Percentiles rank a stretch among this genome's conserved stretches.
Conservation (phyloP, 208 protist genomes). For the Crithidia fasciculata region DNA sequence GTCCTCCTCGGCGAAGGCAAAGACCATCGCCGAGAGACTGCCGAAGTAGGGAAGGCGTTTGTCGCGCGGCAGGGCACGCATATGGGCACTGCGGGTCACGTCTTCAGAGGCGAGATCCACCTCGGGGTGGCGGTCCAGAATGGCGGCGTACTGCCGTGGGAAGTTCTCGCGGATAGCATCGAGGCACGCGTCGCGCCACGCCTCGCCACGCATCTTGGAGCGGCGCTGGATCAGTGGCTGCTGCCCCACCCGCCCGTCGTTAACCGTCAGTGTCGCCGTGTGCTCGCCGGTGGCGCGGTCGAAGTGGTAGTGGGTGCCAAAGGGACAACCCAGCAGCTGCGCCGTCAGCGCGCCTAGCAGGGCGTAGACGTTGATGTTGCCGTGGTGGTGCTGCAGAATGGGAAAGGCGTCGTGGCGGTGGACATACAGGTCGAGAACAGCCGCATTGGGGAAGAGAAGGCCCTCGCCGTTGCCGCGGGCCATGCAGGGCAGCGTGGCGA, state of each 20-base stretch:
- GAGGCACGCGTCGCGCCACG: constrained; percentile 81
- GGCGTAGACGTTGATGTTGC: constrained; percentile 86
- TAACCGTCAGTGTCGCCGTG: constrained; percentile 67
- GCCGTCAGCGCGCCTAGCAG: constrained; percentile 81
- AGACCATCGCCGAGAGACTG: constrained; percentile 68
- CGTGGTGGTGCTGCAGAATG: constrained; percentile 68
- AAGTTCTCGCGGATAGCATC: constrained; percentile 86
- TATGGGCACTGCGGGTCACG: constrained; percentile 62
- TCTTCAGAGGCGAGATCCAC: constrained; percentile 80
- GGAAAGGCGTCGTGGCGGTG: constrained; percentile 72
- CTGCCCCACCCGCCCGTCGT: constrained; percentile 51
- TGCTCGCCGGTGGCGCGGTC: constrained; percentile 51
- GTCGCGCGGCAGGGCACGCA: constrained; percentile 81
- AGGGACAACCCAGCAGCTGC: constrained; percentile 77
- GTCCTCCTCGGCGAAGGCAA: constrained; percentile 85
- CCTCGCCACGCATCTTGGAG: constrained; percentile 70
- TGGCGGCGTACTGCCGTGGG: constrained; percentile 74
- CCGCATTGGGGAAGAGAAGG: constrained; percentile 57
- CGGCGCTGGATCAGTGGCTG: constrained; percentile 68
- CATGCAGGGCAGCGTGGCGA: constrained; percentile 31
- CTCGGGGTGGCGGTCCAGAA: constrained; percentile 71
- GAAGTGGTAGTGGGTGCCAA: constrained; percentile 68
- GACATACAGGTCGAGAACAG: constrained; percentile 64
- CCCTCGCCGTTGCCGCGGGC: constrained; percentile 11
- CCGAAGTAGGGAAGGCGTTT: constrained; percentile 85